Evolutionary conservation across 306 rosid species (phyloP).

Genomic region (Prunus armeniaca): DNA sequence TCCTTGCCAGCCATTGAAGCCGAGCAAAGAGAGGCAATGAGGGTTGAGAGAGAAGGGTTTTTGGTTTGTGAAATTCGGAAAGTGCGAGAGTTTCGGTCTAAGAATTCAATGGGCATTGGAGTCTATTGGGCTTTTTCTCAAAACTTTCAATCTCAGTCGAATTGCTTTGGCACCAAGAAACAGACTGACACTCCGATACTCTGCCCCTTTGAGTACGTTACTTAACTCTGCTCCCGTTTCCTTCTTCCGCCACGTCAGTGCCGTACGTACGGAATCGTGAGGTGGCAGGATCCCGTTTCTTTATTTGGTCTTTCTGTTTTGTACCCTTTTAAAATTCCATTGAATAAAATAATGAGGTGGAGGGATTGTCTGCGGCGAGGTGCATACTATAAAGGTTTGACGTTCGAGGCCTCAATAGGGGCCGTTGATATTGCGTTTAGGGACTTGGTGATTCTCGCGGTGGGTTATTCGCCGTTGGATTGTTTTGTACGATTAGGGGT

Average conservation of each 20-base stretch:
- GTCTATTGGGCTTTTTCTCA: background rate
- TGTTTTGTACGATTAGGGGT: background rate
- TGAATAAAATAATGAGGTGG: background rate
- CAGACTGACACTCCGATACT: background rate
- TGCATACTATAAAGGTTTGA: background rate
- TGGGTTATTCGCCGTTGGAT: background rate
- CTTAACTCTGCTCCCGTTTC: background rate
- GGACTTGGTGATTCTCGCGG: background rate
- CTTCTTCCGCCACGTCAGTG: background rate
- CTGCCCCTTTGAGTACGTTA: background rate
- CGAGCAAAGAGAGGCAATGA: background rate
- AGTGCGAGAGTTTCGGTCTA: background rate
- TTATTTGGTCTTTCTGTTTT: background rate
- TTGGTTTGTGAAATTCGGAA: background rate
- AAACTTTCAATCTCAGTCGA: background rate
- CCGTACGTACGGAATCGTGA: no score
- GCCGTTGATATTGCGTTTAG: background rate
- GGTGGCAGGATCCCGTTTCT: background rate
- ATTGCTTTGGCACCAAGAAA: constrained; percentile 14
- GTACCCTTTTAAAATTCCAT: background rate
- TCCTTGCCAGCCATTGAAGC: constrained; percentile 36
- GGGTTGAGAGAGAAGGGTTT: background rate
- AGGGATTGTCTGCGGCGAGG: background rate
- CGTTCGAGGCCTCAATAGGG: background rate
- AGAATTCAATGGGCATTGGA: background rate